phyloP scores from a whole-genome alignment of 768 basidiomycete species.

The Paxillus involutus region DNA sequence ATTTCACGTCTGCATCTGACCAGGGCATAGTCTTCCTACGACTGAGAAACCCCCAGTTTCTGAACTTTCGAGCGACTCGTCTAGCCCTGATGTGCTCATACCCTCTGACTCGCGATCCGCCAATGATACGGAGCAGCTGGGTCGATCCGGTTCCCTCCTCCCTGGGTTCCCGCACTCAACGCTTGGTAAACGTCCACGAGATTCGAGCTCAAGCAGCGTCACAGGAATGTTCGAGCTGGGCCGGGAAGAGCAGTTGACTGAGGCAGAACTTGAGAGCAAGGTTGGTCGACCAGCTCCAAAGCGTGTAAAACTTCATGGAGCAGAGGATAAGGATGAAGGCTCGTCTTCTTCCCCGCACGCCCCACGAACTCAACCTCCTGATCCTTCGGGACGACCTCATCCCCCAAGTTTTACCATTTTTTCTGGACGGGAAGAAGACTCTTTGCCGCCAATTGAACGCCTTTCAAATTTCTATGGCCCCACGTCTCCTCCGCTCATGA shows the following conservation, averaged over 20 bases:
- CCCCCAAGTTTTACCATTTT: slow-evolving; percentile 50
- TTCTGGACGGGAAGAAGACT: slow-evolving; percentile 42
- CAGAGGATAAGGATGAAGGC: slow-evolving; percentile 25
- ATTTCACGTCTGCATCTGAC: slow-evolving; percentile 12
- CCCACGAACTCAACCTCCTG: slow-evolving; percentile 16
- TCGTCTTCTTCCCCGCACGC: slow-evolving; percentile 7
- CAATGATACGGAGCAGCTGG: slow-evolving; percentile 10
- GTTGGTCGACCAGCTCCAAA: slow-evolving; percentile 53
- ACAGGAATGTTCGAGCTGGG: slow-evolving; percentile 42
- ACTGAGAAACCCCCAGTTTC: slow-evolving; percentile 18
- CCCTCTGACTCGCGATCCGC: slow-evolving; percentile 9
- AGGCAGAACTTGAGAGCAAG: slow-evolving; percentile 37
- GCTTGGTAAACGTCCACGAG: slow-evolving; percentile 69
- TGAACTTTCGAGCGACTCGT: slow-evolving; percentile 19
- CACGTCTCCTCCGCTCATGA: slow-evolving; percentile 39
- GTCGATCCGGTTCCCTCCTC: slow-evolving; percentile 18
- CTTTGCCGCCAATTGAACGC: slow-evolving; percentile 50
- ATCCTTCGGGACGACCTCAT: slow-evolving; percentile 22
- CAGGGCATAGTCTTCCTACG: slow-evolving; percentile 15
- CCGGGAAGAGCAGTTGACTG: slow-evolving; percentile 37
- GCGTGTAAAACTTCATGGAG: slow-evolving; percentile 39
- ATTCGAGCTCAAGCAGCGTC: slow-evolving; percentile 44
- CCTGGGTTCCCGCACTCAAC: slow-evolving; percentile 44
- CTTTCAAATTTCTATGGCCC: slow-evolving; percentile 53
- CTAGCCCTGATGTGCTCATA: slow-evolving; percentile 14